Base-by-base conservation (phyloP, 2,329 filamentous ascomycete species). In the Diaporthe ampelina region DNA sequence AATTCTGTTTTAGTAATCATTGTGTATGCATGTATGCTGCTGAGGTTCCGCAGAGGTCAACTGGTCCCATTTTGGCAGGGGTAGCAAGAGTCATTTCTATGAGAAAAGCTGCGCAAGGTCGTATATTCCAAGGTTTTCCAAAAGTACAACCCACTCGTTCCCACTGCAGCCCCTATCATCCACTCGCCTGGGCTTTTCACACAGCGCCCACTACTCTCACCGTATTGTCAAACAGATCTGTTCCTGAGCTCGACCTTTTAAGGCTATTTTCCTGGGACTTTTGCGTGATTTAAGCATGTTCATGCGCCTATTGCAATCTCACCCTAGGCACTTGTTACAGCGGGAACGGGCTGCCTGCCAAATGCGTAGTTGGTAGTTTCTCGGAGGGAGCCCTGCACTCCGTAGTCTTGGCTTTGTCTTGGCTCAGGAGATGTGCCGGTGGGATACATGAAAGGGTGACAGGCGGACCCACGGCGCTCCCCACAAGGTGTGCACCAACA, bases 391-490 rank as follows among this genome's bases (percentile, higher is more conserved):
- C 45, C 29, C 21, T 52, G 63, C 45, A 40, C 63, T 67, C 63
- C 29, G 45, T 24, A 26, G 63, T 67, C 63, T 67, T 67, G 63
- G 63, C 63, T 67, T 67, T 32, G 40, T 37, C 63, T 67, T 67
- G 63, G 63, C 63, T 67, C 63, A 67, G 63, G 45, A 52, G 45
- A 67, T 19, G 15, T 67, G 63, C 63, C 63, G 45, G 63, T 37
- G 45, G 29, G 45, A 10, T 21, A 67, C 61, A 67, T 67, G 61
- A 67, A 67, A 50, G 61, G 61, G 43, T n/a, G 26, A 32, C 45
- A 8, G 61, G 19, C 43, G 61, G 61, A 67, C 63, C 63, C 63
- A 67, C 63, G 45, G 45, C 4, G 48, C 45, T 67, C 63, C 29
- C 63, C 63, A 70, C 68, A 59, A 48, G 68, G 43, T 32, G 68